Evolutionary conservation across 2,329 filamentous ascomycete species (phyloP).

Genomic region (Rutstroemia sp.): DNA sequence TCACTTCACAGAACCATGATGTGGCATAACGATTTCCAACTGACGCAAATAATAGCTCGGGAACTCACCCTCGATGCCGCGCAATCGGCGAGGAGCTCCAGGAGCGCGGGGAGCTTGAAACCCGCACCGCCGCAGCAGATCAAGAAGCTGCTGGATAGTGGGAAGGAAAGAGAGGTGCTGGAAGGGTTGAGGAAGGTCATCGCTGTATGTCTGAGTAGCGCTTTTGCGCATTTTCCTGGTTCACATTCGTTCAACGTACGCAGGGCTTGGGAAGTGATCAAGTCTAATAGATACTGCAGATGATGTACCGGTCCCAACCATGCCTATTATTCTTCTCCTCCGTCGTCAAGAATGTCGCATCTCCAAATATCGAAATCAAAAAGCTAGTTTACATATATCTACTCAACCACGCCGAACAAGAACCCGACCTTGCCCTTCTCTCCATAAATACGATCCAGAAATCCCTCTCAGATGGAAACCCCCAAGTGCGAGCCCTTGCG

Average conservation of each 20-base stretch:
- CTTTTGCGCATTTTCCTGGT: neutral
- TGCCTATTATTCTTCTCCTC: constrained; percentile 94
- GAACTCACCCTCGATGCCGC: constrained; percentile 97
- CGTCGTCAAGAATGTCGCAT: constrained; percentile 95
- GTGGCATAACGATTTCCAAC: constrained; percentile 10
- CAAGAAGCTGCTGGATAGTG: constrained; percentile 90
- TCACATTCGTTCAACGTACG: too few species aligned
- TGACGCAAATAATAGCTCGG: constrained; percentile 54
- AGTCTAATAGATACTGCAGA: constrained; percentile 43
- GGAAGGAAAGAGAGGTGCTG: constrained; percentile 85
- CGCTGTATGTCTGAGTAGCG: constrained; percentile 49
- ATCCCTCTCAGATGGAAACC: constrained; percentile 85
- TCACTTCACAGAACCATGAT: neutral
- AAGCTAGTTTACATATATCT: constrained; percentile 99
- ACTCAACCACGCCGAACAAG: constrained; percentile 90
- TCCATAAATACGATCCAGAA: constrained; percentile 99
- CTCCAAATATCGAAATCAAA: constrained; percentile 88
- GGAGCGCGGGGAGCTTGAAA: constrained; percentile 45
- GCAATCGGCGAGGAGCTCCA: constrained; percentile 68
- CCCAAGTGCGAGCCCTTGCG: constrained; percentile 84
- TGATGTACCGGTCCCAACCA: constrained; percentile 89
- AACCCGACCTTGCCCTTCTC: constrained; percentile 88
- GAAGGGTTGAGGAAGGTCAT: constrained; percentile 87
- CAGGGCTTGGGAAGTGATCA: neutral
- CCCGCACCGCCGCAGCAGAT: constrained; percentile 74